phyloP scores from a whole-genome alignment of 768 basidiomycete species.

The Exidia glandulosa region DNA sequence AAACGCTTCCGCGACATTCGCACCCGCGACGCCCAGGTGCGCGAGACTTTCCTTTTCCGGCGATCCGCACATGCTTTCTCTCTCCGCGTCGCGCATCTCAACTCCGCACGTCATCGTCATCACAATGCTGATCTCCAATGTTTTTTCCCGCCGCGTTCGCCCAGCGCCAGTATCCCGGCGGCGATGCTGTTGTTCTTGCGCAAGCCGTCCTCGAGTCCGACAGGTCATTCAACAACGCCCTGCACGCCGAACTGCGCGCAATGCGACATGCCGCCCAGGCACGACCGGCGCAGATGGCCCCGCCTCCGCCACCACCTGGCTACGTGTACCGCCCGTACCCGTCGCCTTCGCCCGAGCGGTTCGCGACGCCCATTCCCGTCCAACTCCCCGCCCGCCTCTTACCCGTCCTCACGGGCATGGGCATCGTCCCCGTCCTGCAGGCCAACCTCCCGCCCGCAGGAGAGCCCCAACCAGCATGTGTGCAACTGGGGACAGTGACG shows the following conservation, averaged over 20 bases:
- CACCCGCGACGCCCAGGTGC: conserved; percentile 43
- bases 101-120: too few relatives aligned
- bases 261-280: neutral
- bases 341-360: conserved; percentile 2
- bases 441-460: conserved; percentile 39
- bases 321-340: conserved; percentile 18
- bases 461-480: conserved; percentile 62
- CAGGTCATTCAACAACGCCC: conserved; percentile 41
- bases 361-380: conserved; percentile 38
- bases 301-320: conserved; percentile 20
- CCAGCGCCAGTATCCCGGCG: conserved; percentile 50
- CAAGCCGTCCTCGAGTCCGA: conserved; percentile 58
- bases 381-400: conserved; percentile 54
- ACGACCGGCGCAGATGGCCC: neutral
- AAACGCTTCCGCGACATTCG: conserved; percentile 48
- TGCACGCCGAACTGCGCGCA: neutral
- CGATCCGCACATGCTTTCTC: too few relatives aligned
- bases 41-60: neutral
- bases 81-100: too few relatives aligned
- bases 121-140: neutral
- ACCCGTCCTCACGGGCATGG: conserved; percentile 52
- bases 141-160: neutral
- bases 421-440: conserved; percentile 60
- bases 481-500: conserved; percentile 59
- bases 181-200: conserved; percentile 52